These are phyloP conservation scores for Karstenula rhodostoma DNA, from an alignment of 2,329 filamentous ascomycete species.

Conservation along the genomic window DNA sequence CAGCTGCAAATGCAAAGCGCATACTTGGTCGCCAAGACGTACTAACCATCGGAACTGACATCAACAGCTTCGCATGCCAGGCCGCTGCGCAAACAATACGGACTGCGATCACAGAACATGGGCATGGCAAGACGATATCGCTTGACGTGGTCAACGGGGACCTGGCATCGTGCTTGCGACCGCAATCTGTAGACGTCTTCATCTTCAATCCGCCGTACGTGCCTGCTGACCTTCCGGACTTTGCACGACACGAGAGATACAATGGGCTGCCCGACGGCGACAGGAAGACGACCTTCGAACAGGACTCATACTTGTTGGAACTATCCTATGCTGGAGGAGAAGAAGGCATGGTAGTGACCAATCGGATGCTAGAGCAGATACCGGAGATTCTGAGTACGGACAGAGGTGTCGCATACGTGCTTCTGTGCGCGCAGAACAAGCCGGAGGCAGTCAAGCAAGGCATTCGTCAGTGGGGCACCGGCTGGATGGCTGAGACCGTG, in stretches of 20 bases:
- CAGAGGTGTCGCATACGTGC: constrained; percentile 83
- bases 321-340: constrained; percentile 88
- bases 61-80: constrained; percentile 82
- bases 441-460: constrained; percentile 75
- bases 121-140: constrained; percentile 53
- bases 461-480: constrained; percentile 64
- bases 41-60: constrained; percentile 79
- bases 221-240: constrained; percentile 77
- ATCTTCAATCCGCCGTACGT: constrained; percentile 99
- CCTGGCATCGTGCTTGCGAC: constrained; percentile 68
- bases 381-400: constrained; percentile 67
- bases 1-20: constrained; percentile 73
- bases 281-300: constrained; percentile 66
- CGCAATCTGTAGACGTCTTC: constrained; percentile 76
- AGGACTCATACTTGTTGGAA: constrained; percentile 82
- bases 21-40: constrained; percentile 78
- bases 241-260: constrained; percentile 51
- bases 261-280: constrained; percentile 35
- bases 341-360: constrained; percentile 94
- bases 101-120: constrained; percentile 54
- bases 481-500: constrained; percentile 80
- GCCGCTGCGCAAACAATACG: constrained; percentile 76
- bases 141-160: constrained; percentile 76
- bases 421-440: constrained; percentile 90
- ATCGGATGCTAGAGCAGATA: constrained; percentile 76